phyloP scores from a whole-genome alignment of 768 basidiomycete species.

The Hemileccinum impolitum region DNA sequence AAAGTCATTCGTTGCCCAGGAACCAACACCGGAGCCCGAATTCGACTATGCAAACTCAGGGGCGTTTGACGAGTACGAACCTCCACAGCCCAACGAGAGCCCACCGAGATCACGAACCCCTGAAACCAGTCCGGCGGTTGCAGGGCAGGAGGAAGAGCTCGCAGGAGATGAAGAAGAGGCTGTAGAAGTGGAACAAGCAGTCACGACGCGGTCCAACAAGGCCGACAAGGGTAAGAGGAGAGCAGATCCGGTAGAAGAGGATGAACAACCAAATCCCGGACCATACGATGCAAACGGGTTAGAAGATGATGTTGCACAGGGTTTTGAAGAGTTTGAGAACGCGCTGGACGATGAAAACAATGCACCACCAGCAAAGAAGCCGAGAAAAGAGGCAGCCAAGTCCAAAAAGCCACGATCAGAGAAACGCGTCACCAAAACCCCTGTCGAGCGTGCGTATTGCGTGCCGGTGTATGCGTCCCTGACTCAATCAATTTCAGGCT shows the following conservation, averaged over 20 bases:
- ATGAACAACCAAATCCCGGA: constrained; percentile 5
- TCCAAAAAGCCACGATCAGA: constrained; percentile 24
- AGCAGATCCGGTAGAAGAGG: constrained; percentile 21
- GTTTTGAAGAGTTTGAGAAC: constrained; percentile 45
- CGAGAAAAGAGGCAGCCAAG: constrained; percentile 27
- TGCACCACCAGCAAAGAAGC: constrained; percentile 26
- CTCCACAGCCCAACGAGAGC: constrained; percentile 18
- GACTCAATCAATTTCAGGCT: constrained; percentile 19
- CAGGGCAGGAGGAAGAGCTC: constrained; percentile 33
- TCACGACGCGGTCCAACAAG: constrained; percentile 20
- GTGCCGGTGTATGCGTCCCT: background rate
- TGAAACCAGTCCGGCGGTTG: constrained; percentile 48
- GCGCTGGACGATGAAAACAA: constrained; percentile 48
- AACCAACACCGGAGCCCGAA: constrained; percentile 21
- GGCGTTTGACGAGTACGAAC: constrained; percentile 30
- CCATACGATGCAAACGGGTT: constrained; percentile 25
- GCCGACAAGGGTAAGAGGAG: constrained; percentile 42
- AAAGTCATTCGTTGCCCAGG: constrained; percentile 24
- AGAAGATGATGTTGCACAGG: constrained; percentile 43
- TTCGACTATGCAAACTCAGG: constrained; percentile 20
- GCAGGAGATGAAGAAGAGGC: constrained; percentile 20
- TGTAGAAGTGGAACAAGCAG: constrained; percentile 33
- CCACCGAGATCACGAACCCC: constrained; percentile 43
- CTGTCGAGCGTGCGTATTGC: constrained; percentile 25
- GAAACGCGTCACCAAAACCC: constrained; percentile 15